These are phyloP conservation scores for Hyaloscypha variabilis DNA, from an alignment of 495 filamentous ascomycete species.

Conservation along the genomic window DNA sequence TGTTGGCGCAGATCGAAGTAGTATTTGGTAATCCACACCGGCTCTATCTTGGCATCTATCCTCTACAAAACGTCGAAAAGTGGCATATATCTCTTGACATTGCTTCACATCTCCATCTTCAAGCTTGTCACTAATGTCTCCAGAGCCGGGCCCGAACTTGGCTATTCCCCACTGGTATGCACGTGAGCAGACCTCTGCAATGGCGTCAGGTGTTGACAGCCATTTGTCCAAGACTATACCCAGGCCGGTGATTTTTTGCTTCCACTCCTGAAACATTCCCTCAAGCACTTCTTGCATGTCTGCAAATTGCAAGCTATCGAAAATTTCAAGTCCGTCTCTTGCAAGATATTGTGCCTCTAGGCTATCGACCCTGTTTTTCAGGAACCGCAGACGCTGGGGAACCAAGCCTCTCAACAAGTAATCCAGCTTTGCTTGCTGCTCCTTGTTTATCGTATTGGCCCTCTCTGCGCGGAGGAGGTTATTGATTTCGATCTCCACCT, in stretches of 20 bases:
- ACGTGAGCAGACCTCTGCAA: background rate
- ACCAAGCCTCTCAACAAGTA: conserved; percentile 1
- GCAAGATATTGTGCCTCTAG: background rate
- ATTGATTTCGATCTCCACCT: conserved; percentile 17
- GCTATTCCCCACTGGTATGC: background rate
- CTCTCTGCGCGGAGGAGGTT: conserved; percentile 1
- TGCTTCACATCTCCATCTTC: background rate
- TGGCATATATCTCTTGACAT: background rate
- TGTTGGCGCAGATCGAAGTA: background rate
- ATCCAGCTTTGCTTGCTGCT: conserved; percentile 1
- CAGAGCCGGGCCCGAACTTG: background rate
- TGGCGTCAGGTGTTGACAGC: background rate
- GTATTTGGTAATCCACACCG: background rate
- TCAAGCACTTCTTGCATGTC: background rate
- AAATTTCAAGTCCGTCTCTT: background rate
- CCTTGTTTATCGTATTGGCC: background rate
- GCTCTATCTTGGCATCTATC: background rate
- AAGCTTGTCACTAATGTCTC: background rate
- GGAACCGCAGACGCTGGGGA: background rate
- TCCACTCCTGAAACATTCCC: background rate
- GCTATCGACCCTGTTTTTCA: background rate
- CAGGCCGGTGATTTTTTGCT: background rate
- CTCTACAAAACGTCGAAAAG: background rate
- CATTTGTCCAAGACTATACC: conserved; percentile 5
- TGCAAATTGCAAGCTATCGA: background rate